Percentiles rank a stretch among this genome's conserved stretches.
phyloP scores from a whole-genome alignment of 495 filamentous ascomycete genomes.

The Cenococcum geophilum region DNA sequence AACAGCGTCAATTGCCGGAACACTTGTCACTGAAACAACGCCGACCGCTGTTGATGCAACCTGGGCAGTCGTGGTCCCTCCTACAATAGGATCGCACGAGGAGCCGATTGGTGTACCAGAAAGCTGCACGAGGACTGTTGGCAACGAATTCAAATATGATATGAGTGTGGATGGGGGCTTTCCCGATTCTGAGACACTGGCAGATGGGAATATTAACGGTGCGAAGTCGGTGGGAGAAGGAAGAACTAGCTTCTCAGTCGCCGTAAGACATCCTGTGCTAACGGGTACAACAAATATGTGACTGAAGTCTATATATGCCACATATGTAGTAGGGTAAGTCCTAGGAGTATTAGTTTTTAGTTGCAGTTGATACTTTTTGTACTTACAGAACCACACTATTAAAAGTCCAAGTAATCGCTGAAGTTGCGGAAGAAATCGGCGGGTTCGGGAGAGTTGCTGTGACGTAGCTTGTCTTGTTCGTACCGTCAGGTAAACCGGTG shows the following conservation, averaged over 20 bases:
- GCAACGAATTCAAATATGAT: conserved; percentile 20
- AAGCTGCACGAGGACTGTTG: conserved; percentile 25
- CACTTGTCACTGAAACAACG: conserved; percentile 5
- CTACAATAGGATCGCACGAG: conserved; percentile 26
- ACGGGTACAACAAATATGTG: conserved; percentile 14
- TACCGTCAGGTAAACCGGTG: conserved; percentile 7
- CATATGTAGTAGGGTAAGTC: conserved; percentile 27
- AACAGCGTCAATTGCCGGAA: neutral
- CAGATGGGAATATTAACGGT: conserved; percentile 15
- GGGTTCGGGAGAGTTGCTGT: neutral
- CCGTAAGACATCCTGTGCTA: conserved; percentile 10
- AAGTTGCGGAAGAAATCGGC: neutral
- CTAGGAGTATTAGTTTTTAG: neutral
- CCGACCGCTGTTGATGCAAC: conserved; percentile 2
- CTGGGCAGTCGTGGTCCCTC: neutral
- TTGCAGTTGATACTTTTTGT: neutral
- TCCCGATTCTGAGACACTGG: conserved; percentile 8
- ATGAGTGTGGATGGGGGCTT: conserved; percentile 12
- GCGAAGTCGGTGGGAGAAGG: conserved; percentile 21
- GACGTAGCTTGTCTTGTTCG: neutral
- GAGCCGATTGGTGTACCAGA: conserved; percentile 9
- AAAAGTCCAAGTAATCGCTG: conserved; percentile 24
- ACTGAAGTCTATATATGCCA: conserved; percentile 19
- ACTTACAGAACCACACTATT: conserved; percentile 13
- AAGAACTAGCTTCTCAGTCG: conserved; percentile 9